Base-by-base conservation (phyloP, 257 asterid genomes). In the Solanum chmielewskii region DNA sequence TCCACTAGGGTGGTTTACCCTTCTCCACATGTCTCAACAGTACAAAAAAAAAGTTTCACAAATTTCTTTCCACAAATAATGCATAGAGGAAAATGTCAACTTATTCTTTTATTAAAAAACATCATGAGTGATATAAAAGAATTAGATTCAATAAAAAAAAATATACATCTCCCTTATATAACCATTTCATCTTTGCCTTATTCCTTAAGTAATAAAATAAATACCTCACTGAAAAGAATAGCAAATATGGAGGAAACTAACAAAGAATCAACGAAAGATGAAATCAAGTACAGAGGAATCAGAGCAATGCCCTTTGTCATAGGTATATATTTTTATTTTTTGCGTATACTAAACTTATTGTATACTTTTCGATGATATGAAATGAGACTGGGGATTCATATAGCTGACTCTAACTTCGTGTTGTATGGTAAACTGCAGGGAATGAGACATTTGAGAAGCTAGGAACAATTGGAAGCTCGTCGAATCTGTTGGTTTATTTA, bases 391-490 rank as follows among this genome's bases (percentile, higher is more conserved):
- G 1, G 25, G 4, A 9, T 70, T 73, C 29, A 73, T 37, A 5
- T 73, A 73, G 29, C 2, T 13, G 81, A 73, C 29, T 37, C 16
- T 2, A 70, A 31, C 42, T 68, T 68, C 6, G 10, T 23, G 47
- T n/a, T 42, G 33, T 16, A 80, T 52, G 47, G 1, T 60, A 20
- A 31, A 21, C n/a, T 81, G 35, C 71, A 88, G 92, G 91, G n/a
- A 90, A 90, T 74, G 92, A 87, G 84, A 87, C 88, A 23, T 87
- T 87, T 87, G 92, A 90, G 85, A 88, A 88, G 88, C 86, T 87
- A 44, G 92, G 92, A 66, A 88, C 92, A 49, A 64, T 90, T 15
- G 92, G 92, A 6, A 88, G 87, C 11, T 45, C 90, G 16, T 85
- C 91, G 18, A 90, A 88, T 45, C 87, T 90, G 39, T 85, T 90